Conservation (phyloP, 2,329 filamentous ascomycete species). For the Cercospora sojina region DNA sequence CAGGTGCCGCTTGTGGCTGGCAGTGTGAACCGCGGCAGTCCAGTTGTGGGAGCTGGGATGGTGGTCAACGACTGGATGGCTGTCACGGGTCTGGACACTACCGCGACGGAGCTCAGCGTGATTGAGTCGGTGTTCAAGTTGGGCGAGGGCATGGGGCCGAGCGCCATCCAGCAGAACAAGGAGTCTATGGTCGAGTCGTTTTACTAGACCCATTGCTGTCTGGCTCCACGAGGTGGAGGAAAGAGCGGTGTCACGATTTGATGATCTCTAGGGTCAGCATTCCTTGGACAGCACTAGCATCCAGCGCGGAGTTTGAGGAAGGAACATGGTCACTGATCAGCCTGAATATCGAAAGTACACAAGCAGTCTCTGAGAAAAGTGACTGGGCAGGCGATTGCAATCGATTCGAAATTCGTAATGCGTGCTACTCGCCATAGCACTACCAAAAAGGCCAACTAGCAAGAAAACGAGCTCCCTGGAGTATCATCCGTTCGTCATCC, state of each 20-base stretch:
- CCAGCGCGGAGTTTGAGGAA: slow-evolving; percentile 11
- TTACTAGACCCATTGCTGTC: slow-evolving; percentile 60
- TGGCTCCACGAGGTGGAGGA: neutral
- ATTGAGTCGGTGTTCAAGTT: slow-evolving; percentile 94
- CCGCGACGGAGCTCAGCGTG: slow-evolving; percentile 94
- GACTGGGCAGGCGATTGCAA: neutral
- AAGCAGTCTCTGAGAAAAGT: neutral
- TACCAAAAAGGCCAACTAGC: neutral
- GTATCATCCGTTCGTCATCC: slow-evolving; percentile 12
- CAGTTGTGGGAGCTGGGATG: slow-evolving; percentile 95
- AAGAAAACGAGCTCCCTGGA: slow-evolving; percentile 12
- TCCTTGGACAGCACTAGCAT: slow-evolving; percentile 2
- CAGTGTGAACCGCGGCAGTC: slow-evolving; percentile 85
- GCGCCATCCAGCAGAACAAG: slow-evolving; percentile 82
- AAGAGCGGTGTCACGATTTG: slow-evolving; percentile 8
- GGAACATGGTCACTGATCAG: neutral
- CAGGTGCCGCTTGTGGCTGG: slow-evolving; percentile 96
- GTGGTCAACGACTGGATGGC: slow-evolving; percentile 98
- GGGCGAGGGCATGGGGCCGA: slow-evolving; percentile 74
- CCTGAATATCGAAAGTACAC: neutral
- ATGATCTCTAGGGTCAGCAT: slow-evolving; percentile 1
- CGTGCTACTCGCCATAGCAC: slow-evolving; percentile 9
- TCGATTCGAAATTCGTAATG: slow-evolving; percentile 12
- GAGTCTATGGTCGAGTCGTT: slow-evolving; percentile 99
- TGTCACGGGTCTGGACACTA: slow-evolving; percentile 92